Conservation (phyloP, 2,329 filamentous ascomycete species). For the Aspergillus sp. region DNA sequence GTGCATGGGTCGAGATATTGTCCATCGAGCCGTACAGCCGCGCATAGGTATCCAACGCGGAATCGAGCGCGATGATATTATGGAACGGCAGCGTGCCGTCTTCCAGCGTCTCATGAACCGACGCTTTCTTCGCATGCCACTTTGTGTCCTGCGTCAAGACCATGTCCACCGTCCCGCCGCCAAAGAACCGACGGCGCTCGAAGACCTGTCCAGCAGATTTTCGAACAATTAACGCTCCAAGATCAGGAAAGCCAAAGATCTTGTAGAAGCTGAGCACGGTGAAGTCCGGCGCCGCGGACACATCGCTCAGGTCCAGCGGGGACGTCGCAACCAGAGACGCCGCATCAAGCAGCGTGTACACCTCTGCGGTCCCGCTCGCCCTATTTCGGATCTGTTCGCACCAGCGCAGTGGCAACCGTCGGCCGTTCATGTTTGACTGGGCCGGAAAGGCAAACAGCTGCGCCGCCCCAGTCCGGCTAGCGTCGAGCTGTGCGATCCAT, state of each 20-base stretch:
- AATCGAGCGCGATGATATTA: conserved; percentile 77
- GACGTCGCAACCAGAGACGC: conserved; percentile 78
- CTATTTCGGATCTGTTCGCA: conserved; percentile 47
- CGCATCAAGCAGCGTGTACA: conserved; percentile 77
- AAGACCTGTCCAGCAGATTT: conserved; percentile 67
- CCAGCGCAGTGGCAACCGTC: conserved; percentile 72
- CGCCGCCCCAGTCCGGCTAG: conserved; percentile 18
- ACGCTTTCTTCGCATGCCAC: conserved; percentile 78
- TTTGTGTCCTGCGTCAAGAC: conserved; percentile 73
- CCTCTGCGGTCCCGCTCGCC: conserved; percentile 27
- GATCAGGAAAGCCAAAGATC: conserved; percentile 94
- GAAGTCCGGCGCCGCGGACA: conserved; percentile 72
- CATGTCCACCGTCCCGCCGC: conserved; percentile 91
- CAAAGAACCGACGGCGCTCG: conserved; percentile 74
- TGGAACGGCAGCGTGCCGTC: conserved; percentile 92
- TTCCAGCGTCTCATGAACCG: conserved; percentile 78
- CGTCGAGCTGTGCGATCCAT: conserved; percentile 57
- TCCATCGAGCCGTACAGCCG: conserved; percentile 71
- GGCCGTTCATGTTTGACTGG: conserved; percentile 91
- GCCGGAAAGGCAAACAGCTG: conserved; percentile 77
- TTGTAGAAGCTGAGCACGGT: conserved; percentile 89
- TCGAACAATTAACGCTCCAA: conserved; percentile 80
- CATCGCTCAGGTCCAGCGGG: conserved; percentile 67
- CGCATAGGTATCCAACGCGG: conserved; percentile 68
- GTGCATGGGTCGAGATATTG: conserved; percentile 68